phyloP scores from a whole-genome alignment of 225 moss, liverwort and hornwort species.

The Neckera pumila region DNA sequence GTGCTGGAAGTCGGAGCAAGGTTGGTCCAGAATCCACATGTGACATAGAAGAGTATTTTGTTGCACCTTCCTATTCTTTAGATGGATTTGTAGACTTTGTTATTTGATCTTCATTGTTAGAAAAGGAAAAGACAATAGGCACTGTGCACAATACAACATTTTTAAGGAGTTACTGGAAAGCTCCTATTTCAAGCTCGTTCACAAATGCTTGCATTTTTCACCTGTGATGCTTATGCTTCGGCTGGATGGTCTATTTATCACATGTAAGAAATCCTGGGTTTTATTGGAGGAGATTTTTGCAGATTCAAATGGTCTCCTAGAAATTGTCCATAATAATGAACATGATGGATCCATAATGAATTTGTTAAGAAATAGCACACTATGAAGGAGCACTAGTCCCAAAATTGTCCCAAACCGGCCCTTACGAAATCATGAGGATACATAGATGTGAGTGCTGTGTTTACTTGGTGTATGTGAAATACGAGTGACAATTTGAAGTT shows the following conservation, averaged over 20 bases:
- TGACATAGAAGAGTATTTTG: neutral
- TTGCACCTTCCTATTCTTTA: neutral
- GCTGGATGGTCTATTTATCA: neutral
- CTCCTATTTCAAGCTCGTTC: neutral
- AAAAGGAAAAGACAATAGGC: neutral
- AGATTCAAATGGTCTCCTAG: neutral
- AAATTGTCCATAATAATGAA: neutral
- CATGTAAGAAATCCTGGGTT: neutral
- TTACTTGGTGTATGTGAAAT: neutral
- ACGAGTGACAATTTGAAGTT: neutral
- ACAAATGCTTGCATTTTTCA: neutral
- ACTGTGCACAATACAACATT: neutral
- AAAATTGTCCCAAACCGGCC: neutral
- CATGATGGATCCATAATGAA: no score
- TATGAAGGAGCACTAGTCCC: neutral
- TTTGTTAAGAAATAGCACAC: neutral
- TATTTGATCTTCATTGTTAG: neutral
- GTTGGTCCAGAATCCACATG: neutral
- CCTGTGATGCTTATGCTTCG: neutral
- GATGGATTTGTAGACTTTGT: neutral
- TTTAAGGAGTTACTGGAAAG: neutral
- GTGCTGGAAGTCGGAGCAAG: conserved; percentile 4
- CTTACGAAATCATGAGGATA: neutral
- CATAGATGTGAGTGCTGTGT: neutral
- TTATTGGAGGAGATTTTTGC: neutral